Evolutionary conservation across 371 early-diverging fungal genomes (phyloP), one percentile per base, ranked within the genome.

Genomic region (Circinella umbellata): DNA sequence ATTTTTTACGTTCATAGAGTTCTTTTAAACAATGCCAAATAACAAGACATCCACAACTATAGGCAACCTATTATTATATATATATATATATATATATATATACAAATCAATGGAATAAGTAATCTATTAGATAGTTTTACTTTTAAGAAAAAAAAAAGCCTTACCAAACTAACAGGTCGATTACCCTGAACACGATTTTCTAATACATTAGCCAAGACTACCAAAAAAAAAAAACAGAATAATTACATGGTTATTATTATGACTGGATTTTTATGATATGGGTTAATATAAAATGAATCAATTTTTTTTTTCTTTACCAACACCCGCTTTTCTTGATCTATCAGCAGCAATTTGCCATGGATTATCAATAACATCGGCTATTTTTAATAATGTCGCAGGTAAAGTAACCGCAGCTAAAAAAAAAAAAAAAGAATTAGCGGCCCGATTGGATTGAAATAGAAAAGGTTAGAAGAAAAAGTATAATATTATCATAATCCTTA

Each of bases 311-410:
- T 51, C 9, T 18, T 61, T 81, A 81, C 84, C 80, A 63, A 87
- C 80, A 3, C 98, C 98, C 0, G 98, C 94, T 79, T 94, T 96
- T 27, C 85, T 83, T n/a, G 96, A 95, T 54, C 96, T 86, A 73
- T 93, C 93, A 61, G 93, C 84, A 35, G 92, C 97, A 35, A 92
- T 90, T 13, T 80, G 82, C 99, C 99, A 99, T 34, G 98, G 98
- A 76, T 98, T 98, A 75, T 98, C 98, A 66, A 89, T 78, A 15
- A 84, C 80, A 69, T 89, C 88, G 7, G 84, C 82, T 13, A 80
- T 57, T 55, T 85, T 86, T n/a, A 89, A 53, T 10, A 88, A 64
- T 10, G 86, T 86, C 2, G 82, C 85, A 11, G 89, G 98, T 57
- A 95, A 86, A 4, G 94, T 89, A 20, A 98, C 85, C 10, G 96